phyloP scores from a whole-genome alignment of 2,329 filamentous ascomycete genomes.

The Zasmidium cellare region DNA sequence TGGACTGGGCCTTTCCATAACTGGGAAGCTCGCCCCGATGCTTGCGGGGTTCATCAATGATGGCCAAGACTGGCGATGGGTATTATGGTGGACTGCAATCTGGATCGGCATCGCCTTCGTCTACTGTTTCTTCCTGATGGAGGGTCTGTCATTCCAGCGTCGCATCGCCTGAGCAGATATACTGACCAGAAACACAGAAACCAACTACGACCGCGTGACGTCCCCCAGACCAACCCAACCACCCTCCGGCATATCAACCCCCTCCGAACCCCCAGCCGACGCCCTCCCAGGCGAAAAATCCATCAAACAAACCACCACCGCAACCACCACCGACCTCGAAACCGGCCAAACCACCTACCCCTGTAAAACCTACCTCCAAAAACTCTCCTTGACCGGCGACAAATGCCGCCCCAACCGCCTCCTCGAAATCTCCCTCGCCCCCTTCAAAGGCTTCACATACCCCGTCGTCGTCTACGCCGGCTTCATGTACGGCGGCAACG shows the following conservation, averaged over 20 bases:
- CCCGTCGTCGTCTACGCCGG: conserved; percentile 26
- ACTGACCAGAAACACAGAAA: conserved; percentile 40
- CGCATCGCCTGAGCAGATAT: background rate
- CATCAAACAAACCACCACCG: background rate
- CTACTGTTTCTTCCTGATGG: conserved; percentile 60
- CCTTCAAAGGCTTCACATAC: conserved; percentile 28
- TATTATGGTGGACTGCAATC: conserved; percentile 56
- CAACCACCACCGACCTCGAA: conserved; percentile 23
- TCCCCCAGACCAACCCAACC: background rate
- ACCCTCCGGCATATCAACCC: background rate
- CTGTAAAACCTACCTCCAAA: conserved; percentile 45
- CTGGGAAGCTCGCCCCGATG: conserved; percentile 39
- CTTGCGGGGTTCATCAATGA: conserved; percentile 53
- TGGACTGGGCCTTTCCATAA: conserved; percentile 27
- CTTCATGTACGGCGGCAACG: conserved; percentile 28
- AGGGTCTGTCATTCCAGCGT: conserved; percentile 31
- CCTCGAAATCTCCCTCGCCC: conserved; percentile 37
- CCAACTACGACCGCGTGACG: conserved; percentile 46
- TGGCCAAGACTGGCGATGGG: conserved; percentile 51
- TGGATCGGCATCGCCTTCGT: conserved; percentile 51
- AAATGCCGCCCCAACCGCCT: conserved; percentile 44
- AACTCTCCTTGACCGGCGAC: conserved; percentile 38
- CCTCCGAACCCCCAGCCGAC: background rate
- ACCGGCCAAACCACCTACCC: conserved; percentile 33
- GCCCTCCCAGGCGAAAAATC: conserved; percentile 4